phyloP scores from a whole-genome alignment of 1,284 basidiomycete genomes.

The Fomitiporia mediterranea region DNA sequence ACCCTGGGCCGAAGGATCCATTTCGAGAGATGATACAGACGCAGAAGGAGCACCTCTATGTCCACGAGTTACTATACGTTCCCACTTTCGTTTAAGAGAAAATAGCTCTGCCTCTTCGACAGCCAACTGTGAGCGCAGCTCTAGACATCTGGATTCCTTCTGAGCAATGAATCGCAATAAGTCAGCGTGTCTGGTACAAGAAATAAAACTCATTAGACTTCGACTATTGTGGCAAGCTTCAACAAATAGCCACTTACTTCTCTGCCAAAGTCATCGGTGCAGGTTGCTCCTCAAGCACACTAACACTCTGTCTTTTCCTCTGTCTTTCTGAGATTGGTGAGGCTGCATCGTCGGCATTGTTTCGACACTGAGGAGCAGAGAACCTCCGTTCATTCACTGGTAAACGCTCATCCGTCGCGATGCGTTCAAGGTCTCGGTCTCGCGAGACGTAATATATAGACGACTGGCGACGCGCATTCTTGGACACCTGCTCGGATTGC shows the following conservation, averaged over 20 bases:
- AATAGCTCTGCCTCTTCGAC: conserved; percentile 65
- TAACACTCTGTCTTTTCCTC: background rate
- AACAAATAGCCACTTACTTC: conserved; percentile 39
- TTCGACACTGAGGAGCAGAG: background rate
- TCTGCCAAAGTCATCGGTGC: conserved; percentile 56
- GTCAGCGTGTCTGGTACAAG: conserved; percentile 57
- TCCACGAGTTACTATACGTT: conserved; percentile 63
- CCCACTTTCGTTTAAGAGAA: conserved; percentile 76
- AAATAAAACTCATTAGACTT: background rate
- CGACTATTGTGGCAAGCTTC: too few species aligned
- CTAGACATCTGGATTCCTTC: conserved; percentile 76
- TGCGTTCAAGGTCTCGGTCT: conserved; percentile 25
- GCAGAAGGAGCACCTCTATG: conserved; percentile 35
- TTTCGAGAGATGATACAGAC: conserved; percentile 8
- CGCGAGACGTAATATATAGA: conserved; percentile 57
- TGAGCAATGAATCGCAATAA: conserved; percentile 74
- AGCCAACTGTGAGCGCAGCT: conserved; percentile 66
- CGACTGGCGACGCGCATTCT: conserved; percentile 43
- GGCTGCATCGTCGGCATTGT: background rate
- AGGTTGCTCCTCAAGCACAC: background rate
- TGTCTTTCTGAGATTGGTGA: background rate
- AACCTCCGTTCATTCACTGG: conserved; percentile 19
- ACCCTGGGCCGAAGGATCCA: conserved; percentile 21
- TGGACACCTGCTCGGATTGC: background rate
- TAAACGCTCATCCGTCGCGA: conserved; percentile 22